Conservation (phyloP, 805 yeast species). For the Candida pini region DNA sequence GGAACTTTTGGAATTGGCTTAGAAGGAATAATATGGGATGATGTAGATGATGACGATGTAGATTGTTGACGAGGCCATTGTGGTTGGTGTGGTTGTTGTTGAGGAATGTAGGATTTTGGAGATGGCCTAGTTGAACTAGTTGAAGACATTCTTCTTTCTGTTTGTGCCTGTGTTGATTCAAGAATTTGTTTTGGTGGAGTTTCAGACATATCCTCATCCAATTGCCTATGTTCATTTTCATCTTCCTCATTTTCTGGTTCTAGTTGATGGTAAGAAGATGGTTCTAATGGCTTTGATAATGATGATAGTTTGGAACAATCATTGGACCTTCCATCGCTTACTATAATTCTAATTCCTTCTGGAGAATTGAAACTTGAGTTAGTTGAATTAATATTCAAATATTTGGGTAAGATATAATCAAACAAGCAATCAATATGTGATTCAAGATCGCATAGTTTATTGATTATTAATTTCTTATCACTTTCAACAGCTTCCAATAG, state of each 20-base stretch:
- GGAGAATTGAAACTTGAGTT: constrained; percentile 1
- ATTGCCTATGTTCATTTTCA: not conserved
- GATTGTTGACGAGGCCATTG: not conserved
- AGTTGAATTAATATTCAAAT: constrained; percentile 2
- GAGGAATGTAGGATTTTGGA: not conserved
- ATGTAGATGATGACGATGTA: not conserved
- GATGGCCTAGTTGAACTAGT: too few species aligned
- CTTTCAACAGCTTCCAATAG: not conserved
- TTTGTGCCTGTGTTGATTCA: too few species aligned
- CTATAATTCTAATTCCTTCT: constrained; percentile 4
- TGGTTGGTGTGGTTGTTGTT: constrained; percentile 1
- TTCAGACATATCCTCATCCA: not conserved
- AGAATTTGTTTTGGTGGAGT: too few species aligned
- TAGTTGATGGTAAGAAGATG: too few species aligned
- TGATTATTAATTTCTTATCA: constrained; percentile 1
- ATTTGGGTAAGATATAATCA: constrained; percentile 9
- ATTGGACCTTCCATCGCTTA: not conserved
- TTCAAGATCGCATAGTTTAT: constrained; percentile 5
- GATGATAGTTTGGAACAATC: too few species aligned
- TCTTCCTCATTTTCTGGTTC: not conserved
- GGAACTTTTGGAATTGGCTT: not conserved
- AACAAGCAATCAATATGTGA: constrained; percentile 9
- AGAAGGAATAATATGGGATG: not conserved
- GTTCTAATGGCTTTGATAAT: too few species aligned
- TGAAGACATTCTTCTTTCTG: too few species aligned